Percentiles rank a stretch among this genome's conserved stretches.
phyloP scores from a whole-genome alignment of 1,139 yeast species.

The Sugiyamaella novakii region DNA sequence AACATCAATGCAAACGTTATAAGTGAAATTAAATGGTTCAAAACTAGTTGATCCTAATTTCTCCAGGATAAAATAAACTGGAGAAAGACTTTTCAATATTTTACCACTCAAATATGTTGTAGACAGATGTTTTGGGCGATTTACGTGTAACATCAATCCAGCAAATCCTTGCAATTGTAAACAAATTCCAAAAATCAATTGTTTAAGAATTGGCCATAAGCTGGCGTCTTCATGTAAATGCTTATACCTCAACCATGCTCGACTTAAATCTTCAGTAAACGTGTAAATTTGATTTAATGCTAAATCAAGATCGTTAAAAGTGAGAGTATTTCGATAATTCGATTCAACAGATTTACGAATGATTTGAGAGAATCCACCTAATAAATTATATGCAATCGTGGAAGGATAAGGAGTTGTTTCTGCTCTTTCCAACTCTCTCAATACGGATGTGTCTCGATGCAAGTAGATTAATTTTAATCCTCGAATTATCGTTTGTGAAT shows the following conservation, averaged over 20 bases:
- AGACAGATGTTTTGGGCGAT: slow-evolving; percentile 18
- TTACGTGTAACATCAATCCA: slow-evolving; percentile 42
- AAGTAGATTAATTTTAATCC: slow-evolving; percentile 8
- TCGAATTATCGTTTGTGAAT: slow-evolving; percentile 1
- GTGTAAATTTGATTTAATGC: slow-evolving; percentile 18
- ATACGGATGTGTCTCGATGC: slow-evolving; percentile 4
- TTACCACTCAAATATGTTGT: slow-evolving; percentile 42
- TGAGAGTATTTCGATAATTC: slow-evolving; percentile 14
- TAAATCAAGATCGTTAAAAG: slow-evolving; percentile 19
- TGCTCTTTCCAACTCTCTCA: neutral
- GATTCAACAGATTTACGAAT: slow-evolving; percentile 26
- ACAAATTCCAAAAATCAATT: slow-evolving; percentile 53
- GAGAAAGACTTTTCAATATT: slow-evolving; percentile 52
- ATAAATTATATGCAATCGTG: slow-evolving; percentile 19
- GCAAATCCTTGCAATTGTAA: slow-evolving; percentile 60
- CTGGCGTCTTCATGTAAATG: neutral
- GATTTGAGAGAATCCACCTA: slow-evolving; percentile 30
- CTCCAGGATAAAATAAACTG: slow-evolving; percentile 57
- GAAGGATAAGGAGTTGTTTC: neutral
- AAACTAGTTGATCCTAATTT: slow-evolving; percentile 72
- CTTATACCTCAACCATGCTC: slow-evolving; percentile 16
- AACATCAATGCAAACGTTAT: slow-evolving; percentile 54
- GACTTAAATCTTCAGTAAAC: slow-evolving; percentile 19
- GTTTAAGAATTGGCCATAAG: slow-evolving; percentile 38
- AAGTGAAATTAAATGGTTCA: slow-evolving; percentile 68